Evolutionary conservation across 768 basidiomycete species (phyloP).

Genomic region (Kwoniella heveanensis): DNA sequence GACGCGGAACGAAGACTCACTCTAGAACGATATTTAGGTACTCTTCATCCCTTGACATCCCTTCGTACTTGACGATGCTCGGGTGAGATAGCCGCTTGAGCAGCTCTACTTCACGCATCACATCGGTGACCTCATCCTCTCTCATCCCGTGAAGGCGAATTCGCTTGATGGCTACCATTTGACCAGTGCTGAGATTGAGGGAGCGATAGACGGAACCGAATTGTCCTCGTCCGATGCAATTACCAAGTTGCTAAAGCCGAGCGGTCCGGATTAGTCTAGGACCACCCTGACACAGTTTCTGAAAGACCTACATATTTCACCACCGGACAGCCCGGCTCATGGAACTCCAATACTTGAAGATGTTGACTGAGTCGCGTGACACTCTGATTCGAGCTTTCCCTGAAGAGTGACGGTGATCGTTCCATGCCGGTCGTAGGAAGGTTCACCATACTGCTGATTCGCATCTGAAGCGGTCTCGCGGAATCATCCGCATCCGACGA

Average conservation of each 20-base stretch:
- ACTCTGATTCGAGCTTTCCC: constrained; percentile 12
- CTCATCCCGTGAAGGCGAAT: constrained; percentile 86
- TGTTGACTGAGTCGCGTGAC: constrained; percentile 13
- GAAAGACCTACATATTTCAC: constrained; percentile 38
- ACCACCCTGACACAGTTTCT: too few relatives aligned
- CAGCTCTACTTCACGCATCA: constrained; percentile 93
- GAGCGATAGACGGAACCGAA: constrained; percentile 96
- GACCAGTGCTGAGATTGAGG: constrained; percentile 87
- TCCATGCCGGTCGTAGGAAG: constrained; percentile 20
- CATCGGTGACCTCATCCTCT: constrained; percentile 83
- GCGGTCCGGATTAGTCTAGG: too few relatives aligned
- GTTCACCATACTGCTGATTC: constrained; percentile 27
- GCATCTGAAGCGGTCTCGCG: constrained; percentile 17
- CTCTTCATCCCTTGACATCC: constrained; percentile 85
- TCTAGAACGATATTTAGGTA: constrained; percentile 91
- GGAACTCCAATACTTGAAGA: constrained; percentile 38
- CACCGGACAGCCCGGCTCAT: constrained; percentile 25
- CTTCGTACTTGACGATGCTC: constrained; percentile 96
- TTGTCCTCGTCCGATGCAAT: constrained; percentile 94
- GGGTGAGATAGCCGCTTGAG: constrained; percentile 89
- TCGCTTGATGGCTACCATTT: constrained; percentile 99
- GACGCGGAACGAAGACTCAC: constrained; percentile 61
- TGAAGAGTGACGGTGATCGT: constrained; percentile 14
- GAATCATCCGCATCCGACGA: constrained; percentile 17
- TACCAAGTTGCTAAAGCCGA: constrained; percentile 80